These are phyloP conservation scores for Spencermartinsiella ligniputridi DNA, from an alignment of 1,139 yeast species.

Conservation along the genomic window DNA sequence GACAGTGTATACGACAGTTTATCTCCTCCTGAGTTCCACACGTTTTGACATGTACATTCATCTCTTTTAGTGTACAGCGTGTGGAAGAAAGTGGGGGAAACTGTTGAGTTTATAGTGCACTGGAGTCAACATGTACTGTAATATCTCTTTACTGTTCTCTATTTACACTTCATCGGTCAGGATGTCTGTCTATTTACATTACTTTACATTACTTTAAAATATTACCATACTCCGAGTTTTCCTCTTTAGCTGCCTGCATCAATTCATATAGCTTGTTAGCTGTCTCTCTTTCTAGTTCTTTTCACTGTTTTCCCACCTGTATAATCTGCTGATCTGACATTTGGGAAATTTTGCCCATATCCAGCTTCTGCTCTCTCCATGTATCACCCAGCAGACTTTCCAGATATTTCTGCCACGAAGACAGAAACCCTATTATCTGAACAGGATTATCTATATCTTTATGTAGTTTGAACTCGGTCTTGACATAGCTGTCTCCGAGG, in stretches of 20 bases:
- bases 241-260: constrained; percentile 57
- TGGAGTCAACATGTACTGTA: no score
- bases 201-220: constrained; percentile 2
- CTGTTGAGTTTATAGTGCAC: no score
- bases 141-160: no score
- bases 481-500: constrained; percentile 86
- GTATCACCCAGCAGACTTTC: constrained; percentile 65
- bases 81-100: no score
- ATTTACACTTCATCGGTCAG: no score
- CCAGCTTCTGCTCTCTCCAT: constrained; percentile 71
- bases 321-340: constrained; percentile 90
- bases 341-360: constrained; percentile 62
- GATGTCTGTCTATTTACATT: no score
- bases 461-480: constrained; percentile 87
- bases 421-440: constrained; percentile 86
- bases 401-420: constrained; percentile 89
- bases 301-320: constrained; percentile 43
- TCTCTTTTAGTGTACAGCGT: no score
- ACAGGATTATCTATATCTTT: constrained; percentile 77
- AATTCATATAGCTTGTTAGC: constrained; percentile 53
- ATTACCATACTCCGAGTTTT: constrained; percentile 30
- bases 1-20: no score
- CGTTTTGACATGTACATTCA: no score
- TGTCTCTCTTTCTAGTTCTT: neutral
- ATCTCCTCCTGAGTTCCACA: no score